These are phyloP conservation scores for Bipolaris bicolor DNA, from an alignment of 2,329 filamentous ascomycete genomes.

Conservation along the genomic window DNA sequence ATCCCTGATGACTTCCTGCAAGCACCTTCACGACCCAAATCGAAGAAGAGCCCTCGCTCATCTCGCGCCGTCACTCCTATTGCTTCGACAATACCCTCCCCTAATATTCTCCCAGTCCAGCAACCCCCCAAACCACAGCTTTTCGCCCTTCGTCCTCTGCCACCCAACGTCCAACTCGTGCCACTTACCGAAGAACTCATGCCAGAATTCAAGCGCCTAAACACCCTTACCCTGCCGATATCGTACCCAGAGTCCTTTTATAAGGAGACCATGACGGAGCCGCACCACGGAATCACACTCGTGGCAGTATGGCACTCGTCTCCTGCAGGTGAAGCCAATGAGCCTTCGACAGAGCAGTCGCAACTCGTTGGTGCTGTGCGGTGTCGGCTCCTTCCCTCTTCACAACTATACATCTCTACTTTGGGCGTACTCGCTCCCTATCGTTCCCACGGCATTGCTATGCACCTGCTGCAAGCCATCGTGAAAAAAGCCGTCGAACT, in stretches of 20 bases:
- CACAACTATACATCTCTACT: constrained; percentile 66
- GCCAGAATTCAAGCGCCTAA: constrained; percentile 63
- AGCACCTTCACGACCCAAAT: constrained; percentile 30
- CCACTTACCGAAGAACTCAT: constrained; percentile 61
- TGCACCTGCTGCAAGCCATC: constrained; percentile 57
- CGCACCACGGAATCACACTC: constrained; percentile 61
- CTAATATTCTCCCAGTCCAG: constrained; percentile 15
- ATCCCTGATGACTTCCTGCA: constrained; percentile 37
- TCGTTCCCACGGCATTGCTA: constrained; percentile 63
- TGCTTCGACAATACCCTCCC: constrained; percentile 26
- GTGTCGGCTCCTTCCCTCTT: constrained; percentile 52
- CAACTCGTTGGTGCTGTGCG: constrained; percentile 56
- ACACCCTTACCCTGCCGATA: constrained; percentile 64
- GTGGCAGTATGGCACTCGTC: constrained; percentile 62
- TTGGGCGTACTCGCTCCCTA: constrained; percentile 66
- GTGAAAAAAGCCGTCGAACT: constrained; percentile 56
- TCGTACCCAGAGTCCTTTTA: constrained; percentile 67
- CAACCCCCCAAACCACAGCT: constrained; percentile 20
- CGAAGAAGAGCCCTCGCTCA: constrained; percentile 34
- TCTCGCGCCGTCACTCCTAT: constrained; percentile 27
- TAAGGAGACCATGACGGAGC: constrained; percentile 63
- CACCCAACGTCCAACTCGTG: constrained; percentile 60
- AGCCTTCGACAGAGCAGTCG: constrained; percentile 29
- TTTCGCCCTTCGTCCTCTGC: constrained; percentile 44
- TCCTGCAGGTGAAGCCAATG: constrained; percentile 3